These are phyloP conservation scores for Rhodotorula sp. DNA, from an alignment of 1,284 basidiomycete genomes.

Conservation along the genomic window DNA sequence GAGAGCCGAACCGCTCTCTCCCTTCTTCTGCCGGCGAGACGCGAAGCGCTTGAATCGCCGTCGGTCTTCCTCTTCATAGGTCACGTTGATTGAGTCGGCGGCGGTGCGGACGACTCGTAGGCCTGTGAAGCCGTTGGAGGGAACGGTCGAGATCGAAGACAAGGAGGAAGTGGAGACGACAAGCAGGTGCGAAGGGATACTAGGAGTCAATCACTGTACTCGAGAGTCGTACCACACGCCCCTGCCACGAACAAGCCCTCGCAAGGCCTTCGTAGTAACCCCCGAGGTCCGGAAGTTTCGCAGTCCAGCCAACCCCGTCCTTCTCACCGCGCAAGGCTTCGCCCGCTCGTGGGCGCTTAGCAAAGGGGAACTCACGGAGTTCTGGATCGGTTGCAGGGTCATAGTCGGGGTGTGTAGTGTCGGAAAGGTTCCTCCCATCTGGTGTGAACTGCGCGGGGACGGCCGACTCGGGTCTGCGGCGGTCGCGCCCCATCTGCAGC, in stretches of 20 bases:
- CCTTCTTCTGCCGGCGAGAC: constrained; percentile 19
- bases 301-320: not conserved
- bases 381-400: constrained; percentile 39
- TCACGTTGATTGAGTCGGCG: constrained; percentile 81
- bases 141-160: not conserved
- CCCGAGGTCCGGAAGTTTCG: not conserved
- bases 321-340: not conserved
- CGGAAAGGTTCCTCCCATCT: constrained; percentile 30
- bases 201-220: too few relatives aligned
- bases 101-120: constrained; percentile 85
- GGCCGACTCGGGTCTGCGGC: not conserved
- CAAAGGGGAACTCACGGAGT: constrained; percentile 27
- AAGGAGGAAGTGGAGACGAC: too few relatives aligned
- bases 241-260: too few relatives aligned
- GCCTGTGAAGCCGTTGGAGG: constrained; percentile 45
- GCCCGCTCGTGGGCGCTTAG: not conserved
- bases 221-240: too few relatives aligned
- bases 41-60: constrained; percentile 54
- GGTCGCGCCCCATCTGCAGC: constrained; percentile 5
- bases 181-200: not conserved
- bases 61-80: constrained; percentile 70
- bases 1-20: constrained; percentile 33
- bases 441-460: constrained; percentile 23
- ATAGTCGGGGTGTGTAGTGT: constrained; percentile 37
- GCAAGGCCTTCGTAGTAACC: too few relatives aligned